A percentile compares a stretch with the other conserved stretches of the same genome.
These are phyloP conservation scores for Fusarium sp. DNA, from an alignment of 2,329 filamentous ascomycete species.

Conservation along the genomic window DNA sequence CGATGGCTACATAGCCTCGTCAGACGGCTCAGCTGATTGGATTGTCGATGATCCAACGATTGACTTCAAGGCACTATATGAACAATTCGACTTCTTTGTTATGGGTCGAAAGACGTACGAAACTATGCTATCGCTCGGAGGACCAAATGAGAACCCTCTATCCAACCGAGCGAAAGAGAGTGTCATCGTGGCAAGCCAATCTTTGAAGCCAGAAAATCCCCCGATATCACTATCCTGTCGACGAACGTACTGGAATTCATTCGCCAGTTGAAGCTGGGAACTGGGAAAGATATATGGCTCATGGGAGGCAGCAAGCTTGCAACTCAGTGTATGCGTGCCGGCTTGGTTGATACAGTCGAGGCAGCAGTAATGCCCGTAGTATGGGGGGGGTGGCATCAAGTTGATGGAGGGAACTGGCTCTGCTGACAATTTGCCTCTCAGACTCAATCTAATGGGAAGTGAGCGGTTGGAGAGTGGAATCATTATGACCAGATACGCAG, in stretches of 20 bases:
- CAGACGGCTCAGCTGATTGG: slow-evolving; percentile 46
- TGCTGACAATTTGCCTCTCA: background rate
- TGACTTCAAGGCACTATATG: slow-evolving; percentile 48
- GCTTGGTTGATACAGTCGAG: slow-evolving; percentile 49
- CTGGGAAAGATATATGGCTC: slow-evolving; percentile 49
- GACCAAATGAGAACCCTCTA: slow-evolving; percentile 37
- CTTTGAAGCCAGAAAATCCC: slow-evolving; percentile 32
- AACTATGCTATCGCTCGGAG: slow-evolving; percentile 35
- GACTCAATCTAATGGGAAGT: slow-evolving; percentile 20
- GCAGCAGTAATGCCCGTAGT: slow-evolving; percentile 42
- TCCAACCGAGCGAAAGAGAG: slow-evolving; percentile 23
- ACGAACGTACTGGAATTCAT: slow-evolving; percentile 35
- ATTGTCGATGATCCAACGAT: slow-evolving; percentile 48
- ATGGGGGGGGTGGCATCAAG: slow-evolving; percentile 40
- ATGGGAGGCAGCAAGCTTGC: slow-evolving; percentile 51
- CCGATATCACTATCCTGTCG: slow-evolving; percentile 42
- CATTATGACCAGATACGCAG: slow-evolving; percentile 36
- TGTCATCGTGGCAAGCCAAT: slow-evolving; percentile 47
- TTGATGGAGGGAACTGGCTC: slow-evolving; percentile 19
- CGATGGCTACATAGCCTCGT: slow-evolving; percentile 51
- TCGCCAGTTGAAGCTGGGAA: slow-evolving; percentile 30
- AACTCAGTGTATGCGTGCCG: slow-evolving; percentile 42
- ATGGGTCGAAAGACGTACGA: slow-evolving; percentile 54
- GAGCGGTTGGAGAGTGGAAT: slow-evolving; percentile 34
- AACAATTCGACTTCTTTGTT: slow-evolving; percentile 48